These are phyloP conservation scores for Alternaria arborescens DNA, from an alignment of 2,329 filamentous ascomycete species.

Conservation along the genomic window DNA sequence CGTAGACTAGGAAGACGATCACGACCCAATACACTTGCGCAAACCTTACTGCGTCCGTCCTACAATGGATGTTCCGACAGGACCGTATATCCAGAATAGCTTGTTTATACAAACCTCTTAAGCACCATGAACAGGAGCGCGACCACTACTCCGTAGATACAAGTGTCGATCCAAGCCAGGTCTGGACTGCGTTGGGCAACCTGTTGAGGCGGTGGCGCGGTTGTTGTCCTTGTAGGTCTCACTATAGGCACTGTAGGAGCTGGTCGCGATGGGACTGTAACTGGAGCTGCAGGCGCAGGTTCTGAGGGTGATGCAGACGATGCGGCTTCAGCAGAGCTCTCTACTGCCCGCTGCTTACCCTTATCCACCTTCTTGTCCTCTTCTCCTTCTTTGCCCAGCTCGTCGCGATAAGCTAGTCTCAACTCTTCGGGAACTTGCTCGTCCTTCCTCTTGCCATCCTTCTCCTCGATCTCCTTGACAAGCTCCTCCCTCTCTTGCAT, in stretches of 20 bases:
- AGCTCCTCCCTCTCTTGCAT: slow-evolving; percentile 73
- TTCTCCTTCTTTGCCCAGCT: slow-evolving; percentile 61
- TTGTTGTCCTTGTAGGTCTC: slow-evolving; percentile 27
- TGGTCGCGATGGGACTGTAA: background rate
- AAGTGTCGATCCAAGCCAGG: slow-evolving; percentile 80
- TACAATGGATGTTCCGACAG: background rate
- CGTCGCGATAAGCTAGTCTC: slow-evolving; percentile 76
- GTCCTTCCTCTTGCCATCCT: slow-evolving; percentile 53
- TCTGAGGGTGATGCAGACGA: background rate
- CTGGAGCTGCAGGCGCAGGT: slow-evolving; percentile 19
- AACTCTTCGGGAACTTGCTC: slow-evolving; percentile 64
- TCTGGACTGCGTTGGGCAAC: slow-evolving; percentile 51
- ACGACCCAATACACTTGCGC: background rate
- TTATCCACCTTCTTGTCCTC: slow-evolving; percentile 28
- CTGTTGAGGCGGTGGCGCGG: slow-evolving; percentile 23
- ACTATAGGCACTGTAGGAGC: slow-evolving; percentile 3
- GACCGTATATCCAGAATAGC: background rate
- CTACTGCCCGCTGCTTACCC: slow-evolving; percentile 30
- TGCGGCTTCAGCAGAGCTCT: background rate
- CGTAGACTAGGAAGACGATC: background rate
- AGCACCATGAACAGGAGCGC: slow-evolving; percentile 75
- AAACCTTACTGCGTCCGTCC: background rate
- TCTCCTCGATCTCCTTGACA: slow-evolving; percentile 57
- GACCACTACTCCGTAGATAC: slow-evolving; percentile 76
- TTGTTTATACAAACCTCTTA: slow-evolving; percentile 52